A percentile compares a stretch with the other conserved stretches of the same genome.
phyloP scores from a whole-genome alignment of 176 grass and related monocot genomes.

The Avena eriantha region DNA sequence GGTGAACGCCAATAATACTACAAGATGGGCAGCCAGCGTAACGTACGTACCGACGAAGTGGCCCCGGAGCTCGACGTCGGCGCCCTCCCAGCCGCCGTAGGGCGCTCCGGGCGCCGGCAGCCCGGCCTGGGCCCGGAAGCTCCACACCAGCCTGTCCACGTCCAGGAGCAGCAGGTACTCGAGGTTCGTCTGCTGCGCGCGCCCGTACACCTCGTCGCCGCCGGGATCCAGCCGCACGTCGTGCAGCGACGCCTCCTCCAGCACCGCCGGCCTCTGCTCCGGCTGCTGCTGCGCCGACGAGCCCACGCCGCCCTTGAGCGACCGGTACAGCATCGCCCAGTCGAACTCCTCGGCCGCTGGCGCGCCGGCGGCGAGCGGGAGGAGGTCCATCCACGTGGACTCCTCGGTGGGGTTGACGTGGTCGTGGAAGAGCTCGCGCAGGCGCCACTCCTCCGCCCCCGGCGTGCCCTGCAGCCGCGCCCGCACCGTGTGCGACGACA shows the following conservation, averaged over 20 bases:
- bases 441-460: slow-evolving; percentile 38
- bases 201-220: slow-evolving; percentile 56
- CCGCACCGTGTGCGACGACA: slow-evolving; percentile 65
- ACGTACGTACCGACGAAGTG: slow-evolving; percentile 76
- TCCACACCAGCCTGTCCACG: slow-evolving; percentile 73
- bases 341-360: slow-evolving; percentile 47
- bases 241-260: slow-evolving; percentile 68
- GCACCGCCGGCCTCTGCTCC: background rate
- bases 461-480: slow-evolving; percentile 42
- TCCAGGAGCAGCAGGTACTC: slow-evolving; percentile 86
- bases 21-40: no score
- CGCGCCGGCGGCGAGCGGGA: slow-evolving; percentile 17
- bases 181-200: slow-evolving; percentile 71
- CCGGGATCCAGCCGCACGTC: slow-evolving; percentile 62
- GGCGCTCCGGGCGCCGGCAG: slow-evolving; percentile 56
- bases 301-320: slow-evolving; percentile 37
- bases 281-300: background rate
- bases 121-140: slow-evolving; percentile 62
- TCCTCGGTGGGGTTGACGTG: slow-evolving; percentile 77
- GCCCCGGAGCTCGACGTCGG: slow-evolving; percentile 63
- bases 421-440: slow-evolving; percentile 50
- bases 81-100: slow-evolving; percentile 77
- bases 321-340: slow-evolving; percentile 77
- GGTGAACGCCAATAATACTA: no score
- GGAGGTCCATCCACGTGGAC: slow-evolving; percentile 73